These are phyloP conservation scores for Stagonosporopsis rhizophila DNA, from an alignment of 2,329 filamentous ascomycete species.

Conservation along the genomic window DNA sequence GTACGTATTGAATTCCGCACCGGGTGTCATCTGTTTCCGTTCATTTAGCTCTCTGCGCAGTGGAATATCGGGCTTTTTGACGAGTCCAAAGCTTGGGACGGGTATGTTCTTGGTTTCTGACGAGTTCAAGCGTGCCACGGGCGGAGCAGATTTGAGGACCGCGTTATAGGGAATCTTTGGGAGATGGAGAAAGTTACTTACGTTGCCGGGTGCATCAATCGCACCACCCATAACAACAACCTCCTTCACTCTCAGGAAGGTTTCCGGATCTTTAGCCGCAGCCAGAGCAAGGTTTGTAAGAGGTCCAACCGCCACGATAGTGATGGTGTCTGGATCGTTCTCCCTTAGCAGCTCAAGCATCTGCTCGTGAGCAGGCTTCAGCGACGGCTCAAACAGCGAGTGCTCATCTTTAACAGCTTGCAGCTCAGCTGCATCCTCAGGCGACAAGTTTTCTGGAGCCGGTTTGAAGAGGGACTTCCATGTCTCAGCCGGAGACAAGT, in stretches of 20 bases:
- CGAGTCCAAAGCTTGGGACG: constrained; percentile 49
- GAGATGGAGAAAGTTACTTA: constrained; percentile 34
- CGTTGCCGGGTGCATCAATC: constrained; percentile 79
- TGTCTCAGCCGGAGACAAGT: constrained; percentile 56
- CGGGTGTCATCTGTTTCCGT: constrained; percentile 67
- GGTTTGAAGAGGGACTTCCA: constrained; percentile 56
- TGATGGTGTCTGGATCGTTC: constrained; percentile 82
- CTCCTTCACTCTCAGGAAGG: constrained; percentile 88
- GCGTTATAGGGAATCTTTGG: background rate
- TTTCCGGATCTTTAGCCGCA: constrained; percentile 84
- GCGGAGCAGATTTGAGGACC: constrained; percentile 24
- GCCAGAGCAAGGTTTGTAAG: constrained; percentile 93
- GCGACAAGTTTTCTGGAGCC: constrained; percentile 38
- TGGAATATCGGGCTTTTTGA: constrained; percentile 48
- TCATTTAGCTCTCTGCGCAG: constrained; percentile 40
- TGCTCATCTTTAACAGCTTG: constrained; percentile 49
- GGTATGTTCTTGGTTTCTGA: constrained; percentile 22
- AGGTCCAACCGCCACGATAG: constrained; percentile 88
- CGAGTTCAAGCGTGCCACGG: constrained; percentile 32
- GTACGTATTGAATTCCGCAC: constrained; percentile 94
- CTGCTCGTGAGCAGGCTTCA: constrained; percentile 76
- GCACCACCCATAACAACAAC: constrained; percentile 95
- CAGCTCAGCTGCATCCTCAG: constrained; percentile 45
- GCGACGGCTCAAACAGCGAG: constrained; percentile 75
- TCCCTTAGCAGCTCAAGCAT: constrained; percentile 86